Base-by-base conservation (phyloP, 2,329 filamentous ascomycete genomes). In the Zymoseptoria crescenta region DNA sequence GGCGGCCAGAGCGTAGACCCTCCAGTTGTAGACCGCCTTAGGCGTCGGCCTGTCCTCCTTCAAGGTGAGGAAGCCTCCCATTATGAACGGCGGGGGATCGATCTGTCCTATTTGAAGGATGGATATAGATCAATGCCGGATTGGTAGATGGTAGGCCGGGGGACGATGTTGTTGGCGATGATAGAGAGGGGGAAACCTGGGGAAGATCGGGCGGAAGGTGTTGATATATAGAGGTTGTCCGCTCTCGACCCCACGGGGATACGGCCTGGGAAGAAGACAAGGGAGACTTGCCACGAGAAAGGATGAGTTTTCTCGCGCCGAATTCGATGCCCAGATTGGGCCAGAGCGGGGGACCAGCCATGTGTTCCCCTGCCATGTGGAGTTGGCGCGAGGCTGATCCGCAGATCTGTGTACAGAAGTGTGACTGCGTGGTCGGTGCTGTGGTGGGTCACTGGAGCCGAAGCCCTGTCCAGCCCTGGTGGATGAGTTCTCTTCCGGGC, bases 11-110 rank as follows among this genome's bases (percentile, higher is more conserved):
- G 79, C 74, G 67, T 83, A 84, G 49, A 84, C 77, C 49, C 78
- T 74, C 81, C 81, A 84, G 71, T 84, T 84, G 76, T 84, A 84
- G 58, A 84, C 81, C 56, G 74, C 75, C 68, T 77, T 79, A 21
- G 81, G 82, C 60, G 81, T 84, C 16, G 81, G 81, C 64, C 81
- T 63, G 53, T 73, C 72, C 62, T 74, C 72, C 58, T 73, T 70
- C 51, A 74, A 61, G 8, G 70, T 67, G 49, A 74, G 68, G 55
- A 74, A 65, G 60, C 62, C 62, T 51, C 71, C 72, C 73, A 74
- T 74, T 30, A 8, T 71, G 60, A 51, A 21, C 52, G 41, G n/a
- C 3, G 10, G 24, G 7, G 20, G 24, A 8, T 27, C 28, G 8
- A 29, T 28, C 29, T 13, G 35, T 45, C 35, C 35, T 45, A 16